Conservation (phyloP, 345 rosid species). For the Citrus hindsii region DNA sequence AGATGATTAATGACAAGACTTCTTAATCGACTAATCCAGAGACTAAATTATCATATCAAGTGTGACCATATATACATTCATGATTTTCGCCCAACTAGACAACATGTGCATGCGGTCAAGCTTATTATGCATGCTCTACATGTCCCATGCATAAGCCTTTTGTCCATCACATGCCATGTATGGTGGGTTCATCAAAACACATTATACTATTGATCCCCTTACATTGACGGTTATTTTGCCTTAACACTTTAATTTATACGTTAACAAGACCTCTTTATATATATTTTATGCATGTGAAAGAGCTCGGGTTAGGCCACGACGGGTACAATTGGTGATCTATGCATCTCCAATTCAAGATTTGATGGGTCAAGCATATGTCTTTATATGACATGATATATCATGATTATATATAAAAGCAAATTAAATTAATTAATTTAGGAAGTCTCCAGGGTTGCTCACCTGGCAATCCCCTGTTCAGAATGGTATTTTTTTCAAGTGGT, state of each 20-base stretch:
- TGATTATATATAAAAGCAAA: not conserved
- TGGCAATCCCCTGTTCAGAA: not conserved
- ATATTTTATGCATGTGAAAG: too few species aligned
- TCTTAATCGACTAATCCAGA: too few species aligned
- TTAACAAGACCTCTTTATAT: not conserved
- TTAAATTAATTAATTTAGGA: not conserved
- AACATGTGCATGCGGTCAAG: too few species aligned
- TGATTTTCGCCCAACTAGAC: not conserved
- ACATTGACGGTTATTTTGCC: not conserved
- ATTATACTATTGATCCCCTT: too few species aligned
- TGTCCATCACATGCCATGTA: not conserved
- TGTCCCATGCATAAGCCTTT: not conserved
- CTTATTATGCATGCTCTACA: not conserved
- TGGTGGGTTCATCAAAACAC: not conserved
- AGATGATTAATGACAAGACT: too few species aligned
- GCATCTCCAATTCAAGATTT: slow-evolving; percentile 1
- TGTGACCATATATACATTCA: not conserved
- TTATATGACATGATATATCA: not conserved
- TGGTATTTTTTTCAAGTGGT: not conserved
- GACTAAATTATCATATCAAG: too few species aligned
- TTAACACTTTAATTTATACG: not conserved
- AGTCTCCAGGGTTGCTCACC: slow-evolving; percentile 5
- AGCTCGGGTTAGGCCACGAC: too few species aligned
- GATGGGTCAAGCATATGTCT: slow-evolving; percentile 13
- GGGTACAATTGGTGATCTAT: too few species aligned